Conservation (phyloP, 2,329 filamentous ascomycete genomes). For the Claviceps cyperi region DNA sequence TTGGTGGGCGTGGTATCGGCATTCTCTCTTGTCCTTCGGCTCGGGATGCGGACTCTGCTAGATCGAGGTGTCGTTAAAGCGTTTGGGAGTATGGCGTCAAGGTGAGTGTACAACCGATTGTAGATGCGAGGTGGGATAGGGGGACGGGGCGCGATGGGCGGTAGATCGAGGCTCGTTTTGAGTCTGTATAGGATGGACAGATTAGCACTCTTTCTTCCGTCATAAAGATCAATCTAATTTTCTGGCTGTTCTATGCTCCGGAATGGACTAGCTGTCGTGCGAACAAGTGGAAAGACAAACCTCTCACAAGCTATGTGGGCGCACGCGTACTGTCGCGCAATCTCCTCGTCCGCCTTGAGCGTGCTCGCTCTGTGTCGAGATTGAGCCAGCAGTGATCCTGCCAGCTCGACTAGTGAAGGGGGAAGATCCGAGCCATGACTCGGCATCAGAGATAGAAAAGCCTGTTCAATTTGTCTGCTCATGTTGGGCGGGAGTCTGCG, state of each 20-base stretch:
- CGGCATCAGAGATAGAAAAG: conserved; percentile 59
- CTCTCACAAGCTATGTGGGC: conserved; percentile 82
- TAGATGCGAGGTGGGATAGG: conserved; percentile 71
- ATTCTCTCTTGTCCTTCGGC: conserved; percentile 17
- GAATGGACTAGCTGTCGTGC: no score
- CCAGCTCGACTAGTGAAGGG: conserved; percentile 53
- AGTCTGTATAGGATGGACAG: conserved; percentile 33
- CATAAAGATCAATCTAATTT: no score
- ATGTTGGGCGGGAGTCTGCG: conserved; percentile 26
- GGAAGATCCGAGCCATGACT: conserved; percentile 55
- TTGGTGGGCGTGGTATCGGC: conserved; percentile 13
- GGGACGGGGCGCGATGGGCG: conserved; percentile 58
- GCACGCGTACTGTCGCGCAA: conserved; percentile 72
- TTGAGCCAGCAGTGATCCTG: conserved; percentile 62
- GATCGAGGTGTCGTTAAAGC: conserved; percentile 19
- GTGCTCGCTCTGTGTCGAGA: conserved; percentile 63
- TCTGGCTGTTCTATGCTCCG: no score
- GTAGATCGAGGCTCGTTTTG: conserved; percentile 62
- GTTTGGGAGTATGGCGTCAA: conserved; percentile 55
- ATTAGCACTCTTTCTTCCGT: neutral
- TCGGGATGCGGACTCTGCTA: conserved; percentile 18
- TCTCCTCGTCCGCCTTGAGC: conserved; percentile 74
- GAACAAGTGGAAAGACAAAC: conserved; percentile 22
- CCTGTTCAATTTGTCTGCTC: conserved; percentile 62
- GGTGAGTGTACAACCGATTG: conserved; percentile 66